A percentile compares a stretch with the other conserved stretches of the same genome.
Conservation (phyloP, 1,139 yeast genomes). For the Protomyces arabidopsidicola region DNA sequence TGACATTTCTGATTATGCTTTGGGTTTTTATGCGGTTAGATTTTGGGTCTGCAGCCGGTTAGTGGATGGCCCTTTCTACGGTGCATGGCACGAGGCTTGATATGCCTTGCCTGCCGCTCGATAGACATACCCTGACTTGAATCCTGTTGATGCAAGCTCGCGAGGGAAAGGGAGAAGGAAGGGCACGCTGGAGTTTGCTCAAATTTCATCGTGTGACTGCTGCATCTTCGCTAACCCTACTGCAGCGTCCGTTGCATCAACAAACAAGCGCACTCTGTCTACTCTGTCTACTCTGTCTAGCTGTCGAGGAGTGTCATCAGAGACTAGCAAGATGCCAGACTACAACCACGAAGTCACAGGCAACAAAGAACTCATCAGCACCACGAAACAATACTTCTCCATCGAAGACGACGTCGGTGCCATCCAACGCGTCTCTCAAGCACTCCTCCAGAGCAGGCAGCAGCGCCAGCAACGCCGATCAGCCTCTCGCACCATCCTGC, state of each 20-base stretch:
- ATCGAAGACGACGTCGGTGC: slow-evolving; percentile 33
- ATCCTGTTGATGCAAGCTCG: not conserved
- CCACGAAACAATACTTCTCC: slow-evolving; percentile 32
- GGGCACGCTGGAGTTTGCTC: not conserved
- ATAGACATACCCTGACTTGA: not conserved
- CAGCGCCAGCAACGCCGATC: slow-evolving; percentile 31
- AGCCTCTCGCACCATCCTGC: slow-evolving; percentile 30
- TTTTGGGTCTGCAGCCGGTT: not conserved
- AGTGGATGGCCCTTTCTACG: not conserved
- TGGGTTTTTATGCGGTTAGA: not conserved
- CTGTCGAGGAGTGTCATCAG: not conserved
- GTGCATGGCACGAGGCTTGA: no score
- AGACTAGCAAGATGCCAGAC: not conserved
- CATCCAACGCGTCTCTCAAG: slow-evolving; percentile 32
- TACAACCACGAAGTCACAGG: not conserved
- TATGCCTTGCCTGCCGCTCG: not conserved
- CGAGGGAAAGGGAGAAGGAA: not conserved
- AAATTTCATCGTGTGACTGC: not conserved
- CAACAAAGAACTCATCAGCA: slow-evolving; percentile 25
- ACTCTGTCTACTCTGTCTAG: not conserved
- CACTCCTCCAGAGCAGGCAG: slow-evolving; percentile 28
- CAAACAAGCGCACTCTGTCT: not conserved
- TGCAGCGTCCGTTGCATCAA: not conserved
- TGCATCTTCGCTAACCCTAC: not conserved
- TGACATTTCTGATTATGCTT: slow-evolving; percentile 6